Evolutionary conservation across 2,329 filamentous ascomycete species (phyloP).

Genomic region (Gremmenia infestans): DNA sequence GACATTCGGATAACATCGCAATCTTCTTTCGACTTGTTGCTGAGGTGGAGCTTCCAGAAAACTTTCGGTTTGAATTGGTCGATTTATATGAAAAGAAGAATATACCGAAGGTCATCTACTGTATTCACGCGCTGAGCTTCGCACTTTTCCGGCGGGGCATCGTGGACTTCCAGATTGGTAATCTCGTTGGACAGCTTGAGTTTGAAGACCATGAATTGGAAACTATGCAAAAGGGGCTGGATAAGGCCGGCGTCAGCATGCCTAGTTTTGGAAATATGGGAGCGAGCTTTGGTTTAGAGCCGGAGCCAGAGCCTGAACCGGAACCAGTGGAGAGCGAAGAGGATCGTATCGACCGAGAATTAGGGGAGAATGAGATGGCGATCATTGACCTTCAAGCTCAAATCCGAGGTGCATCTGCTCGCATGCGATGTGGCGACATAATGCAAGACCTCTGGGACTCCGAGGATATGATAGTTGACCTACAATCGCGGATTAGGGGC

Average conservation of each 20-base stretch:
- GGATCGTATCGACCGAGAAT: slow-evolving; percentile 76
- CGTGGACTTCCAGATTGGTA: slow-evolving; percentile 92
- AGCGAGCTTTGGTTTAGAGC: slow-evolving; percentile 86
- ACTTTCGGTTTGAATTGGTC: slow-evolving; percentile 95
- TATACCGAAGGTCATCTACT: slow-evolving; percentile 98
- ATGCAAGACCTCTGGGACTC: slow-evolving; percentile 91
- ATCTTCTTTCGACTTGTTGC: slow-evolving; percentile 92
- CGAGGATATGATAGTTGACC: slow-evolving; percentile 70
- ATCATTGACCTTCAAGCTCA: slow-evolving; percentile 84
- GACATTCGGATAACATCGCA: slow-evolving; percentile 97
- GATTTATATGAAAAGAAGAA: slow-evolving; percentile 99
- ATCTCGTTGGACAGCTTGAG: slow-evolving; percentile 90
- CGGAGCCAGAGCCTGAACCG: slow-evolving; percentile 62
- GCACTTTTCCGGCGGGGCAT: slow-evolving; percentile 93
- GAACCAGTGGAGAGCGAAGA: slow-evolving; percentile 80
- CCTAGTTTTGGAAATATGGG: slow-evolving; percentile 97
- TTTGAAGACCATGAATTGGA: slow-evolving; percentile 98
- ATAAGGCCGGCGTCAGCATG: slow-evolving; percentile 93
- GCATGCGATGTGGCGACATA: slow-evolving; percentile 69
- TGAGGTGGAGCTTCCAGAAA: slow-evolving; percentile 85
- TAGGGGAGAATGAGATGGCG: slow-evolving; percentile 67
- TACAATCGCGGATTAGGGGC: slow-evolving; percentile 83
- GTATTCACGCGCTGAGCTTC: slow-evolving; percentile 95
- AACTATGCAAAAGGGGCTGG: slow-evolving; percentile 92
- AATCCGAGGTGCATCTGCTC: slow-evolving; percentile 71